Evolutionary conservation across 2,329 filamentous ascomycete genomes (phyloP).

Genomic region (Aspergillus arachidicola): DNA sequence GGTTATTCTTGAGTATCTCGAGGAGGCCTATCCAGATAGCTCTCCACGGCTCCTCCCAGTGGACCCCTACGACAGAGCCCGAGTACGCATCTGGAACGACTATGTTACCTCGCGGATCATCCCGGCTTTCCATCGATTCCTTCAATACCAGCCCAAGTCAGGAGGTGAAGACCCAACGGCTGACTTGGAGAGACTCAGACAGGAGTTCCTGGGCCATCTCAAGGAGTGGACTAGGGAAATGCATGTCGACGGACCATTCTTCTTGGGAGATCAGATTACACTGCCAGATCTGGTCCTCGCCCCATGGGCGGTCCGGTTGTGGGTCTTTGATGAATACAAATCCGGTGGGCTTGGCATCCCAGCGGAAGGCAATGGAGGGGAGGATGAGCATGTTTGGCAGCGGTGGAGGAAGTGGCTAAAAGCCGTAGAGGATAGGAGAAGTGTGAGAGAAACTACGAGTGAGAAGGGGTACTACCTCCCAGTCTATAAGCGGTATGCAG

Average conservation of each 20-base stretch:
- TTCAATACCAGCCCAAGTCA: constrained; percentile 48
- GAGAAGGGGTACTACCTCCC: constrained; percentile 67
- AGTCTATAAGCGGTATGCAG: constrained; percentile 69
- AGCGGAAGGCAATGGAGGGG: constrained; percentile 49
- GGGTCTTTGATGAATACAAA: constrained; percentile 77
- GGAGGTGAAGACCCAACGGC: constrained; percentile 34
- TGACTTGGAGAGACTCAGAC: constrained; percentile 55
- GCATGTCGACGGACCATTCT: constrained; percentile 65
- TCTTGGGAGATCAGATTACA: constrained; percentile 64
- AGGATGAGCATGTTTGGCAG: constrained; percentile 62
- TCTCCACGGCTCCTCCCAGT: constrained; percentile 58
- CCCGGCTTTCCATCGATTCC: constrained; percentile 67
- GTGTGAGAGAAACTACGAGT: constrained; percentile 69
- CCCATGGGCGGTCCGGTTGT: constrained; percentile 72
- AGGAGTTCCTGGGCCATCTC: constrained; percentile 61
- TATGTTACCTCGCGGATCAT: constrained; percentile 69
- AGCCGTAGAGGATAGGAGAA: constrained; percentile 62
- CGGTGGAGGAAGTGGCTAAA: constrained; percentile 67
- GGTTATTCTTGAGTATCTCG: constrained; percentile 74
- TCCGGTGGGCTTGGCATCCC: constrained; percentile 55
- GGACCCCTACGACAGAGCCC: constrained; percentile 66
- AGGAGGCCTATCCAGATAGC: constrained; percentile 65
- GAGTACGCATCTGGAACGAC: constrained; percentile 73
- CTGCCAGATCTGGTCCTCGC: constrained; percentile 72
- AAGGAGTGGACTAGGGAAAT: constrained; percentile 65